Evolutionary conservation across 2,329 filamentous ascomycete genomes (phyloP).

Genomic region (Blastomyces parvus): DNA sequence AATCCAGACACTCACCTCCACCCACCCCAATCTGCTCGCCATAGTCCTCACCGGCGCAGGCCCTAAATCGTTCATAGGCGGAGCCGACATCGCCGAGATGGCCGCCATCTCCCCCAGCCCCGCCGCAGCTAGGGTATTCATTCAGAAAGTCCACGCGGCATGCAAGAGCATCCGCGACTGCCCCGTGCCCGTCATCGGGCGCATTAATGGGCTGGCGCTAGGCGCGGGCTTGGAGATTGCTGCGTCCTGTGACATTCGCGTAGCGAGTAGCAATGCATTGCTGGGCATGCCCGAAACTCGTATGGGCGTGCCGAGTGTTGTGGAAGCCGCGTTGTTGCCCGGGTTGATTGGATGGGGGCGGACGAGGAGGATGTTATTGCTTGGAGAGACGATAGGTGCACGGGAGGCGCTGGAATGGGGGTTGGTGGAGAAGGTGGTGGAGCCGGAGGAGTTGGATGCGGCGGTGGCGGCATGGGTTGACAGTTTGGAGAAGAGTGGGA

Average conservation of each 20-base stretch:
- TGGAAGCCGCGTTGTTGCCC: constrained; percentile 32
- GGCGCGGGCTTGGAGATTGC: constrained; percentile 31
- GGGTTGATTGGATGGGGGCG: constrained; percentile 31
- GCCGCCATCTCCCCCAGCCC: constrained; percentile 16
- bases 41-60: constrained; percentile 54
- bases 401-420: constrained; percentile 28
- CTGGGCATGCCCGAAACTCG: constrained; percentile 35
- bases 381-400: constrained; percentile 29
- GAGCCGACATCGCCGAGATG: constrained; percentile 72
- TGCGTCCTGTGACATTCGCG: constrained; percentile 30
- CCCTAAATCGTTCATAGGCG: constrained; percentile 81
- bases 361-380: constrained; percentile 27
- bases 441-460: constrained; percentile 21
- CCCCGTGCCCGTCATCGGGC: constrained; percentile 31
- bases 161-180: constrained; percentile 28
- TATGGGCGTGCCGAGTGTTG: constrained; percentile 32
- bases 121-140: constrained; percentile 31
- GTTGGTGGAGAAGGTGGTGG: constrained; percentile 29
- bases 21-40: constrained; percentile 16
- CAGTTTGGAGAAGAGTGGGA: constrained; percentile 24
- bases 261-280: constrained; percentile 24
- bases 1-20: constrained; percentile 13
- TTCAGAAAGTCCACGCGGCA: constrained; percentile 25
- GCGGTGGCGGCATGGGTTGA: constrained; percentile 27
- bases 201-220: constrained; percentile 31